Evolutionary conservation across 2,329 filamentous ascomycete genomes (phyloP), one percentile per base, ranked within the genome.

Genomic region (Epichloe scottii): DNA sequence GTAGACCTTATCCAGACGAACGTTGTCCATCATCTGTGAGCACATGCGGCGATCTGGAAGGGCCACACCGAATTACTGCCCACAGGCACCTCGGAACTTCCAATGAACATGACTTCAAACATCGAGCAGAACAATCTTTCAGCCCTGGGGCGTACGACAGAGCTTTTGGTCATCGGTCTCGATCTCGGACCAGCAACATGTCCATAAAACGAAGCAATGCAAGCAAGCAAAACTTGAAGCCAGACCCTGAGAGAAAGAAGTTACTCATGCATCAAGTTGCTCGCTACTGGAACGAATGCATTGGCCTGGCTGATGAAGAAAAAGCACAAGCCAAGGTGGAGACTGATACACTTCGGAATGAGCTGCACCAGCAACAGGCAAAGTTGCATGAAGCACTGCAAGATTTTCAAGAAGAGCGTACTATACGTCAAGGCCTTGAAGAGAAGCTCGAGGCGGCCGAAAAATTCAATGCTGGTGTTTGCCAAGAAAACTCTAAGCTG

Each of bases 261-360:
- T 45, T 56, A 6, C 60, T 60, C 15, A 67, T 68, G 65, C 54
- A 61, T 11, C 58, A 65, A 12, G 57, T 67, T 23, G 63, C 63
- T 33, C 50, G 60, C 4, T 55, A 60, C 26, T 66, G 64, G 65
- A 68, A 68, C 35, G 58, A 68, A 41, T 67, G 62, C 41, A 57
- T 68, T 11, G 54, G 56, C 19, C 58, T 66, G 17, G 54, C 58
- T 11, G 60, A 66, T 34, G 57, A 62, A 23, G 65, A 68, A 45
- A 59, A 55, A 12, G 40, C 53, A 6, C 56, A 62, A 41, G 60
- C 59, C 14, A 51, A 52, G 10, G 41, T 23, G n/a, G 59, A 66
- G 33, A 62, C 66, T 46, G 50, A 59, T 8, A 50, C 50, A 5
- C 59, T 68, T 43, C 57, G 62, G 19, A 44, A 55, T 7, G 54